Base-by-base conservation (phyloP, 2,329 filamentous ascomycete genomes). In the Setomelanomma holmii region DNA sequence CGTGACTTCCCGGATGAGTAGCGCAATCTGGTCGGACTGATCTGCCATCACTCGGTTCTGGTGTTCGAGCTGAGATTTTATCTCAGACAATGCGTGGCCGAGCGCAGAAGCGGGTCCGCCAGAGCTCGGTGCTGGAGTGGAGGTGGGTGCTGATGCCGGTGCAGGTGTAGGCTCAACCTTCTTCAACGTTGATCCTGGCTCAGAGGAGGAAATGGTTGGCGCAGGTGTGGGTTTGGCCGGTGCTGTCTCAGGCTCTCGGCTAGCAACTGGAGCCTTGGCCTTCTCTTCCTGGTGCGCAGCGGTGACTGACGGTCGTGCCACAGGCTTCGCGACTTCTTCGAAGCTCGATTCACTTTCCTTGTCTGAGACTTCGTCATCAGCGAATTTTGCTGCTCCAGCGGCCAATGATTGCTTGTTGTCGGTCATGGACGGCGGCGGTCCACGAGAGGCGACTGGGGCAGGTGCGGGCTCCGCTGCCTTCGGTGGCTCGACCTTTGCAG, bases 331-430 rank as follows among this genome's bases (percentile, higher is more conserved):
- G 24, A 95, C 83, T 70, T 96, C 91, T 71, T 97, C 93, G 62
- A 97, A 97, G 76, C 88, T 91, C 1, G 90, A 93, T 22, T 84
- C 82, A 51, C 90, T 88, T 40, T 87, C 86, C 16, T 85, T 81
- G 1, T 80, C 79, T 2, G 78, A 76, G 1, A 85, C 83, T n/a
- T 84, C 84, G 5, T 87, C 85, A 21, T 96, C 92, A 64, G 91
- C 89, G 76, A 90, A 97, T 76, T 90, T 96, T 73, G 85, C 87
- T 8, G 92, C 93, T 82, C 95, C 88, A 49, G 86, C 86, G 17
- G 91, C 86, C 76, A 97, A 95, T 11, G 91, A 96, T 22, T 85
- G 84, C 74, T 95, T 92, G 78, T 96, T 93, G 58, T 96, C 90
- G 58, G 87, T 89, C 77, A 96, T 85, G 1, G 85, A 87, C 10